These are phyloP conservation scores for Phytophthora tentaculata DNA, from an alignment of 352 stramenopile genomes.

Conservation along the genomic window DNA sequence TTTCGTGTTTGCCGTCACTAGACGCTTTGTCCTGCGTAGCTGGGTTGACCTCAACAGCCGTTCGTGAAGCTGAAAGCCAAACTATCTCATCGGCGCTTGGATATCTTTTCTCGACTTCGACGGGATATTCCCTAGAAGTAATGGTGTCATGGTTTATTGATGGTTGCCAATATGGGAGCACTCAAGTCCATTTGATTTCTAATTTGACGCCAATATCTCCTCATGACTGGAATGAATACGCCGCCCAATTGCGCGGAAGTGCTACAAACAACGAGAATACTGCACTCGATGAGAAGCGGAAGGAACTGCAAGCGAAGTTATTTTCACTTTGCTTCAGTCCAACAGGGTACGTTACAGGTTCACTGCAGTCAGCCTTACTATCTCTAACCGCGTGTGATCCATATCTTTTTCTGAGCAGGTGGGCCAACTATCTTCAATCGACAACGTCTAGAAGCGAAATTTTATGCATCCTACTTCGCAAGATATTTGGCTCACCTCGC, in stretches of 20 bases:
- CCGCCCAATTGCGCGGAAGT: not conserved
- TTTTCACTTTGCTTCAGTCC: slow-evolving; percentile 37
- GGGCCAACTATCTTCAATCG: slow-evolving; percentile 30
- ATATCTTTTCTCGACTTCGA: slow-evolving; percentile 33
- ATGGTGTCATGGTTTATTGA: slow-evolving; percentile 41
- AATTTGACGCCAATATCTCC: slow-evolving; percentile 10
- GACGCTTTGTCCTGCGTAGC: slow-evolving; percentile 28
- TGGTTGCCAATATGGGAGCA: slow-evolving; percentile 31
- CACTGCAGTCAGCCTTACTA: not conserved
- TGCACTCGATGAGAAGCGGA: not conserved
- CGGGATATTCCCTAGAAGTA: slow-evolving; percentile 20
- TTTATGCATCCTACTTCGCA: slow-evolving; percentile 40
- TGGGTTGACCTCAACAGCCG: slow-evolving; percentile 11
- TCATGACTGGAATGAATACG: slow-evolving; percentile 22
- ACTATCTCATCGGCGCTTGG: slow-evolving; percentile 21
- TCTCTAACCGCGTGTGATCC: not conserved
- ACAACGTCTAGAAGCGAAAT: slow-evolving; percentile 20
- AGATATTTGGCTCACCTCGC: slow-evolving; percentile 53
- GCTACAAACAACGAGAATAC: not conserved
- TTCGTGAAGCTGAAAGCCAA: slow-evolving; percentile 5
- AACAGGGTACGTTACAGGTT: slow-evolving; percentile 35
- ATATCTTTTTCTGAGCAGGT: slow-evolving; percentile 27
- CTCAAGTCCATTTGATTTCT: not conserved
- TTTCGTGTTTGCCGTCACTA: slow-evolving; percentile 42
- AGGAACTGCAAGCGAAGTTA: slow-evolving; percentile 37